Evolutionary conservation across 1,284 basidiomycete species (phyloP).

Genomic region (Dichomitus squalens): DNA sequence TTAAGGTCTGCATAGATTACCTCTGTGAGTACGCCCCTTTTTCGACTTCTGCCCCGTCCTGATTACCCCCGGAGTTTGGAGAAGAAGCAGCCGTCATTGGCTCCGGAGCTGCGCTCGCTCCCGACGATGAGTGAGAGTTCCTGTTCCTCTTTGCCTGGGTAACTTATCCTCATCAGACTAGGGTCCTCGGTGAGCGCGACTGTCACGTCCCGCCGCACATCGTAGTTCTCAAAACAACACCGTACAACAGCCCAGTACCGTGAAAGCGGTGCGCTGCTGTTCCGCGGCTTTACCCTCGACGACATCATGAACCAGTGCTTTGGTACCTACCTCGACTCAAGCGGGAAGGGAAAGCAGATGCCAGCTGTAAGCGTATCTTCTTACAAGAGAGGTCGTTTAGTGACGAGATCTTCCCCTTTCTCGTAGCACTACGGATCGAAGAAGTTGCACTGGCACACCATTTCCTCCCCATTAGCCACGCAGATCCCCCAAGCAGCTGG

Average conservation of each 20-base stretch:
- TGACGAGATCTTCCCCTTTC: neutral
- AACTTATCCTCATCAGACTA: conserved; percentile 28
- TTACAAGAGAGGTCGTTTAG: neutral
- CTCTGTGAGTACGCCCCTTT: conserved; percentile 18
- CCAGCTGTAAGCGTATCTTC: conserved; percentile 61
- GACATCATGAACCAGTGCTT: conserved; percentile 88
- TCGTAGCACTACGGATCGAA: conserved; percentile 84
- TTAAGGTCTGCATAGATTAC: conserved; percentile 18
- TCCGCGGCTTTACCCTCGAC: conserved; percentile 79
- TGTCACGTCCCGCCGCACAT: neutral
- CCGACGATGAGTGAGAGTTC: conserved; percentile 81
- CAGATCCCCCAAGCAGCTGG: conserved; percentile 97
- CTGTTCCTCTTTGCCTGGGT: neutral
- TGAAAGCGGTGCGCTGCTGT: conserved; percentile 89
- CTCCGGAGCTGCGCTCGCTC: conserved; percentile 81
- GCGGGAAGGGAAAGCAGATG: conserved; percentile 89
- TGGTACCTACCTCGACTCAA: conserved; percentile 80
- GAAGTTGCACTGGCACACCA: conserved; percentile 88
- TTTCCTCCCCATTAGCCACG: conserved; percentile 92
- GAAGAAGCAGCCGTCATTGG: conserved; percentile 94
- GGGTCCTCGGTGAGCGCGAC: conserved; percentile 58
- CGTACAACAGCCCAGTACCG: conserved; percentile 72
- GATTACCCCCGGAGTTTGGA: conserved; percentile 60
- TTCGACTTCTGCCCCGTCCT: neutral
- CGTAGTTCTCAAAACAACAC: neutral